Evolutionary conservation across 2,329 filamentous ascomycete species (phyloP), one percentile per base, ranked within the genome.

Genomic region (Aphanocladium album): DNA sequence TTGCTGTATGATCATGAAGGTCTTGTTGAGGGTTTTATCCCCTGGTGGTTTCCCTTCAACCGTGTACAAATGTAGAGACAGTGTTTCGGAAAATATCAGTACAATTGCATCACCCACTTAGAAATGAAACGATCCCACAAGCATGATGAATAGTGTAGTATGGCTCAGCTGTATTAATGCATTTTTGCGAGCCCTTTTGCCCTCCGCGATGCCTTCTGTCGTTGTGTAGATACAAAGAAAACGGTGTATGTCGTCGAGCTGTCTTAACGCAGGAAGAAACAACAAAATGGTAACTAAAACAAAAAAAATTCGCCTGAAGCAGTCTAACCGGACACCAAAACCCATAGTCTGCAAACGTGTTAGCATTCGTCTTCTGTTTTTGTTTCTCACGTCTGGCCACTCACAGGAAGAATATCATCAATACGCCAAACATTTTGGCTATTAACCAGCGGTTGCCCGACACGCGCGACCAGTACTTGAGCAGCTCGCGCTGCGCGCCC

Each of bases 391-490:
- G 30, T 2, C 9, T 43, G 23, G 8, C 33, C 11, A 21, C 80
- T 77, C 63, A 84, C 79, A 90, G 77, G 79, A 89, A 91, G 84
- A 93, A 96, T 73, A 96, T 93, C 93, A 97, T 97, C 68, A 98
- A 76, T 54, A 97, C 91, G 63, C 93, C 76, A 73, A 78, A 78
- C 84, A 87, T 87, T 73, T 89, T 90, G 47, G 92, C 92, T 67
- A 98, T 88, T 65, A 99, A 78, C 95, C 93, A 98, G 65, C 95
- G 83, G 78, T 99, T 99, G 64, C 93, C 91, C 60, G 91, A 95
- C 30, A 98, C 93, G 45, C 93, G 84, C 30, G 86, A 89, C 93
- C 95, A 99, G 76, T 98, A 99, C 74, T 97, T 97, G 77, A 99
- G 85, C 70, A 99, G 74, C 76, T 99, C 93, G 64, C 93, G 83